phyloP scores from a whole-genome alignment of 1,284 basidiomycete genomes.

The Bondarzewia mesenterica region DNA sequence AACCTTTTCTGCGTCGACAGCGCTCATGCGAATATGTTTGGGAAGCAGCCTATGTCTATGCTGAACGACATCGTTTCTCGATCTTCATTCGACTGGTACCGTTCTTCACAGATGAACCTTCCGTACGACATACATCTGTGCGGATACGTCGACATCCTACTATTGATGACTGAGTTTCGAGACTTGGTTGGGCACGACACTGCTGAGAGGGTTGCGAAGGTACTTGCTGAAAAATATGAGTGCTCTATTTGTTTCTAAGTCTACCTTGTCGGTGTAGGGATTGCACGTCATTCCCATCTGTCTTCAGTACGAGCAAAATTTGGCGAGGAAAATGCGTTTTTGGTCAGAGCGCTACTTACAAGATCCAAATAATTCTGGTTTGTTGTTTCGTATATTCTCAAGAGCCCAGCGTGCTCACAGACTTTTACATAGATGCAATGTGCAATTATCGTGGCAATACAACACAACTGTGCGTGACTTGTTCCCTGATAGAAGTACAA shows the following conservation, averaged over 20 bases:
- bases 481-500: neutral
- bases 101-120: slow-evolving; percentile 28
- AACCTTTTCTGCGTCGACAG: slow-evolving; percentile 60
- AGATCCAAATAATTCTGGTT: slow-evolving; percentile 29
- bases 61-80: slow-evolving; percentile 51
- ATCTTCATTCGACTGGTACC: slow-evolving; percentile 46
- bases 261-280: slow-evolving; percentile 15
- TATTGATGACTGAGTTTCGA: slow-evolving; percentile 40
- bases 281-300: slow-evolving; percentile 23
- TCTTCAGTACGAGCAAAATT: slow-evolving; percentile 28
- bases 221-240: neutral
- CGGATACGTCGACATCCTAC: slow-evolving; percentile 42
- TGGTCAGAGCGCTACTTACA: slow-evolving; percentile 33
- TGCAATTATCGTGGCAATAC: slow-evolving; percentile 39
- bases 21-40: slow-evolving; percentile 57
- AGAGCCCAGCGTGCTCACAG: neutral
- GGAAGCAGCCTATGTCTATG: slow-evolving; percentile 54
- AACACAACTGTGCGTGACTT: slow-evolving; percentile 33
- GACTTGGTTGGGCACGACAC: slow-evolving; percentile 17
- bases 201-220: neutral
- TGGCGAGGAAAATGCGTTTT: slow-evolving; percentile 25
- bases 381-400: slow-evolving; percentile 11
- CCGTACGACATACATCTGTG: slow-evolving; percentile 47
- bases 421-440: slow-evolving; percentile 27
- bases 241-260: neutral